Evolutionary conservation across 192 early-diverging fungal genomes (phyloP).

Genomic region (Umbelopsis sp.): DNA sequence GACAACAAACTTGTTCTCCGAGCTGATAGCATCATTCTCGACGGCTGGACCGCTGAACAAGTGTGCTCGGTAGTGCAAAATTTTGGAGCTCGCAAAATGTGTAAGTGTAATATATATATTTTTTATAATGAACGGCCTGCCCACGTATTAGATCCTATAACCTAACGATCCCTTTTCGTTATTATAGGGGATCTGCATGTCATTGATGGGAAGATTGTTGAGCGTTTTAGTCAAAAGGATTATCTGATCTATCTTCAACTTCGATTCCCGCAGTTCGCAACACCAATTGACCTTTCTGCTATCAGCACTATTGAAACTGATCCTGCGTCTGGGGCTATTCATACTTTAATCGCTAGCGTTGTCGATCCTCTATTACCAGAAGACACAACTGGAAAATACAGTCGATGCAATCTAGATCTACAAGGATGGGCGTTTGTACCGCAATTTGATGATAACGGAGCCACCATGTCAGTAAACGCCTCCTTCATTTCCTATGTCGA

Average conservation of each 20-base stretch:
- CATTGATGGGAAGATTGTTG: slow-evolving; percentile 45
- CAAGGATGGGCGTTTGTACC: slow-evolving; percentile 55
- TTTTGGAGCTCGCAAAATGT: slow-evolving; percentile 49
- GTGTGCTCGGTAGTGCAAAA: slow-evolving; percentile 50
- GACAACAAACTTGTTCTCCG: slow-evolving; percentile 32
- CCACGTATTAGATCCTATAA: not conserved
- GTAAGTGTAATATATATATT: slow-evolving; percentile 28
- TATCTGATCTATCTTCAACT: slow-evolving; percentile 43
- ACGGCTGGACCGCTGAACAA: slow-evolving; percentile 55
- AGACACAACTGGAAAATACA: slow-evolving; percentile 40
- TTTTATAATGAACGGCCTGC: not conserved
- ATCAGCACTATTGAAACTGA: slow-evolving; percentile 53
- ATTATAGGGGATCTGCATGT: slow-evolving; percentile 49
- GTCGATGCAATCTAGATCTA: slow-evolving; percentile 42
- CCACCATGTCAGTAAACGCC: slow-evolving; percentile 40
- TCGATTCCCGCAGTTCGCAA: slow-evolving; percentile 35
- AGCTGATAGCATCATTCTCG: slow-evolving; percentile 48
- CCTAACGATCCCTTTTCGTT: not conserved
- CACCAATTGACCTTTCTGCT: slow-evolving; percentile 40
- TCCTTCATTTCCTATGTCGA: slow-evolving; percentile 48
- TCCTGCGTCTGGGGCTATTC: slow-evolving; percentile 42
- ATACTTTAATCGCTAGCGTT: slow-evolving; percentile 49
- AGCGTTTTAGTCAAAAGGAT: slow-evolving; percentile 53
- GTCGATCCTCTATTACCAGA: slow-evolving; percentile 48
- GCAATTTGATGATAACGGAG: slow-evolving; percentile 42